Percentiles rank a stretch among this genome's conserved stretches.
Conservation (phyloP, 306 rosid species). For the Glycine tomentella region DNA sequence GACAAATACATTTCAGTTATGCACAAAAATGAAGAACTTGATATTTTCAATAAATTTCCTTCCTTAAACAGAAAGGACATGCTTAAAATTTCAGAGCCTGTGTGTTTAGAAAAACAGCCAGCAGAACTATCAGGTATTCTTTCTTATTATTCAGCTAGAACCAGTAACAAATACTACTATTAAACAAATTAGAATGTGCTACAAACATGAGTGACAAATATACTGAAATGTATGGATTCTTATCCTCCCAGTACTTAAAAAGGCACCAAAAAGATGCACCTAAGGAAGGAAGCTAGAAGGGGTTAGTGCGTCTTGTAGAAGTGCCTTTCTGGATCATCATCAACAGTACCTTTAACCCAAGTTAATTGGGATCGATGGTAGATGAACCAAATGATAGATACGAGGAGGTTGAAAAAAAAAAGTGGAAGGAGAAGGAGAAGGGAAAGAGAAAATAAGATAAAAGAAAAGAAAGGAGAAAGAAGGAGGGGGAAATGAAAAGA, state of each 20-base stretch:
- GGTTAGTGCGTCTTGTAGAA: not conserved
- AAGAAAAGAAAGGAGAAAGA: no score
- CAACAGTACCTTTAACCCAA: no score
- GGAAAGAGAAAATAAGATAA: no score
- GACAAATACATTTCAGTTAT: constrained; percentile 23
- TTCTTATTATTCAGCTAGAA: not conserved
- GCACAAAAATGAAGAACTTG: constrained; percentile 29
- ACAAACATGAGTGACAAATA: constrained; percentile 5
- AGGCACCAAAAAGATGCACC: constrained; percentile 1
- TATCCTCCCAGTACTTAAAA: constrained; percentile 13
- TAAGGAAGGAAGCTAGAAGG: not conserved
- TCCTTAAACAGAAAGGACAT: constrained; percentile 9
- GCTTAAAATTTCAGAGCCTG: not conserved
- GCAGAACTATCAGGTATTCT: not conserved
- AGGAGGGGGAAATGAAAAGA: no score
- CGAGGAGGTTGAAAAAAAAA: no score
- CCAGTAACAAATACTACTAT: no score
- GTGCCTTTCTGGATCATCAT: not conserved
- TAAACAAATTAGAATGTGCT: constrained; percentile 17
- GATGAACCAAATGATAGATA: no score
- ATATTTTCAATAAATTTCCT: not conserved
- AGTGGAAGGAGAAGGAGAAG: no score
- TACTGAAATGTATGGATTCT: constrained; percentile 6
- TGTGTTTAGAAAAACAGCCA: constrained; percentile 4
- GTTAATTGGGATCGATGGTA: no score